Conservation (phyloP, 176 grass and related monocot species). For the Poa annua region DNA sequence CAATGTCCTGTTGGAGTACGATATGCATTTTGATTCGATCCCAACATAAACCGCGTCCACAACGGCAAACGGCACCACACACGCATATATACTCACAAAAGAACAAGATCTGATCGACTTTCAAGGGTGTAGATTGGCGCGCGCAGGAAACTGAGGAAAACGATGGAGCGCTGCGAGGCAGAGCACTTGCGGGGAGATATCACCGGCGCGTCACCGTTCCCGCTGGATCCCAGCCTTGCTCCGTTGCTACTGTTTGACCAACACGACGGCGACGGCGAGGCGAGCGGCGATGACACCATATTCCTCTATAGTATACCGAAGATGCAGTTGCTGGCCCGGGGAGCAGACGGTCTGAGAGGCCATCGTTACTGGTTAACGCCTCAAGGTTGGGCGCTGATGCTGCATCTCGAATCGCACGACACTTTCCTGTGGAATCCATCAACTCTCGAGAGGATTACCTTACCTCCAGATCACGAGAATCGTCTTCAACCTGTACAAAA, state of each 20-base stretch:
- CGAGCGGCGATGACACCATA: not conserved
- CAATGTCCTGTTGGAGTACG: no score
- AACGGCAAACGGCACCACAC: no score
- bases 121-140: not conserved
- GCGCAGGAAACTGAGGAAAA: not conserved
- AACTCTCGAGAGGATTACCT: not conserved
- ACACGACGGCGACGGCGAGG: not conserved
- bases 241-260: not conserved
- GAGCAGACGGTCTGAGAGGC: not conserved
- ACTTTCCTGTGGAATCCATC: conserved; percentile 4
- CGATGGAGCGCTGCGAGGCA: not conserved
- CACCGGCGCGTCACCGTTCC: not conserved
- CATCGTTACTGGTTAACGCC: conserved; percentile 6
- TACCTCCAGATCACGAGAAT: not conserved
- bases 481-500: not conserved
- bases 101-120: no score
- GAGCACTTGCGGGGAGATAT: not conserved
- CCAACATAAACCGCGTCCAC: no score
- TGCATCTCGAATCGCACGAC: not conserved
- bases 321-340: not conserved
- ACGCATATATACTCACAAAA: no score
- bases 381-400: not conserved
- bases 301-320: conserved; percentile 3
- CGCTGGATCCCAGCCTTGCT: not conserved
- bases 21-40: not conserved